Evolutionary conservation across 2,329 filamentous ascomycete species (phyloP).

Genomic region (Aschersonia sp.): DNA sequence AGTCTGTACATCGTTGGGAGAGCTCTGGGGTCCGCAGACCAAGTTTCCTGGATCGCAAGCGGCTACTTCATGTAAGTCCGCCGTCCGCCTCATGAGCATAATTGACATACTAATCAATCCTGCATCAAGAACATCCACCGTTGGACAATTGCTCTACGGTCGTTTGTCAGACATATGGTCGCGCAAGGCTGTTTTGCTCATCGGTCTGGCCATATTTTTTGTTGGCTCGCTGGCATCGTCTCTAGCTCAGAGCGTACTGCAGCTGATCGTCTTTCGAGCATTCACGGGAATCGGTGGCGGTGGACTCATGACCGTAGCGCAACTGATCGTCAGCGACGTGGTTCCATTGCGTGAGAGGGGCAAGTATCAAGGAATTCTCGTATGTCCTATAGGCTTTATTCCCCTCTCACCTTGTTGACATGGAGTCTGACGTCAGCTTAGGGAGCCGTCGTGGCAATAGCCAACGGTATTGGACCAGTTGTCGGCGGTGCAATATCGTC

Average conservation of each 20-base stretch:
- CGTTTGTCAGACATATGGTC: constrained; percentile 32
- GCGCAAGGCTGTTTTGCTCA: constrained; percentile 24
- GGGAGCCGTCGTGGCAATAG: constrained; percentile 35
- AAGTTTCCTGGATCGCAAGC: constrained; percentile 39
- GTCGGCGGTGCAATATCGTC: constrained; percentile 36
- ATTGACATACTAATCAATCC: too few species aligned
- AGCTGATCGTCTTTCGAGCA: constrained; percentile 25
- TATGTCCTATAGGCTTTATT: constrained; percentile 6
- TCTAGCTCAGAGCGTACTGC: constrained; percentile 21
- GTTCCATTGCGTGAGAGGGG: constrained; percentile 55
- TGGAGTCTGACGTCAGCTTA: constrained; percentile 1
- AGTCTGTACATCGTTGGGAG: constrained; percentile 40
- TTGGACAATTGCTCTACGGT: constrained; percentile 31
- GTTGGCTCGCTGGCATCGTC: constrained; percentile 27
- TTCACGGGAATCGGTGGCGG: constrained; percentile 48
- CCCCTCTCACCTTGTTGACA: neutral
- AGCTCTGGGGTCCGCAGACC: constrained; percentile 30
- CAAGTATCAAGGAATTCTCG: constrained; percentile 52
- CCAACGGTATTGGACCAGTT: constrained; percentile 39
- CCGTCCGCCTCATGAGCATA: neutral
- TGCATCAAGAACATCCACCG: constrained; percentile 23
- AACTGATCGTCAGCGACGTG: constrained; percentile 57
- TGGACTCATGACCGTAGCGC: constrained; percentile 56
- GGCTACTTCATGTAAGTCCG: constrained; percentile 37
- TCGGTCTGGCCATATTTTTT: constrained; percentile 26